Percentiles rank a stretch among this genome's conserved stretches.
Conservation (phyloP, 441 rosid species). For the Rhodomyrtus psidioides region DNA sequence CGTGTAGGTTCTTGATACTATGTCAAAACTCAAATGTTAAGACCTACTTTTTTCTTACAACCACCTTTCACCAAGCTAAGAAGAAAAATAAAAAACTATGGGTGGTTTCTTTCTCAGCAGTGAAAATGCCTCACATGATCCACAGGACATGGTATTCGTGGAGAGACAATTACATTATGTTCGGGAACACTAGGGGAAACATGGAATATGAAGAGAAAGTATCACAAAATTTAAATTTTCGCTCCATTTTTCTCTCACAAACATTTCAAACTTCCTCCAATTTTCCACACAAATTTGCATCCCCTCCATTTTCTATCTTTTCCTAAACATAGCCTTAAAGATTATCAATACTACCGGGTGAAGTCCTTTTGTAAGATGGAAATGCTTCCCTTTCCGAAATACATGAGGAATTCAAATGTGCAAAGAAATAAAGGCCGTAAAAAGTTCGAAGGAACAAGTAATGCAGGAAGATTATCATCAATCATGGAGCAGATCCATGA, state of each 20-base stretch:
- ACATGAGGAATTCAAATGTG: not conserved
- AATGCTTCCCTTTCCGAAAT: not conserved
- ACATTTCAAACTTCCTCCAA: not conserved
- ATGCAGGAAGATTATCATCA: not conserved
- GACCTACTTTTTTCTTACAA: not conserved
- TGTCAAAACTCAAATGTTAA: not conserved
- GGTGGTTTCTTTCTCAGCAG: not conserved
- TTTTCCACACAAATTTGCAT: not conserved
- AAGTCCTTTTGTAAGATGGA: not conserved
- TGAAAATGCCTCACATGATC: not conserved
- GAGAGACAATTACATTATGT: not conserved
- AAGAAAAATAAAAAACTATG: not conserved
- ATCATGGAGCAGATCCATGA: not conserved
- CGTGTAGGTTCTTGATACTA: not conserved
- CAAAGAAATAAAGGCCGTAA: not conserved
- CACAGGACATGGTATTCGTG: not conserved
- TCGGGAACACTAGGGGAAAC: not conserved
- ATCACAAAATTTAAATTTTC: not conserved
- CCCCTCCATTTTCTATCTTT: not conserved
- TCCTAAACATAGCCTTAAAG: not conserved
- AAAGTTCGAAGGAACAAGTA: not conserved
- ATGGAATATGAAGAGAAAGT: not conserved
- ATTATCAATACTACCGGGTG: not conserved
- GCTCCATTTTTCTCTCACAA: not conserved
- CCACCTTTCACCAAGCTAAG: not conserved